These are phyloP conservation scores for Rheum nobile DNA, from an alignment of 148 eudicot genomes.

Conservation along the genomic window DNA sequence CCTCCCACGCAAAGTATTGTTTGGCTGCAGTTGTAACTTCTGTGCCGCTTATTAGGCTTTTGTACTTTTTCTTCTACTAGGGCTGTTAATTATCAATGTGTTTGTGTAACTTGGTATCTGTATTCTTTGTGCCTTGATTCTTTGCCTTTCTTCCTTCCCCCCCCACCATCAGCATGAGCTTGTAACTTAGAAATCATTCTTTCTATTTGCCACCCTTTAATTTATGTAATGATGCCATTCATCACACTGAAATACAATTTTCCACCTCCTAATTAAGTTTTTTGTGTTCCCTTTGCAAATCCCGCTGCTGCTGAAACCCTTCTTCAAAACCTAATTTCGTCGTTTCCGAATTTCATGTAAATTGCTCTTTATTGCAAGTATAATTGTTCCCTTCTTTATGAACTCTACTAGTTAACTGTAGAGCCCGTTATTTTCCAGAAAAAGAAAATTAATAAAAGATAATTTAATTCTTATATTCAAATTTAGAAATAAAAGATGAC, in stretches of 20 bases:
- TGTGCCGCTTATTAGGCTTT: conserved; percentile 5
- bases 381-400: no score
- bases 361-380: no score
- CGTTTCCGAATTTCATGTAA: no score
- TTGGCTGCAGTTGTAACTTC: background rate
- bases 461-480: no score
- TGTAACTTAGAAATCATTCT: conserved; percentile 8
- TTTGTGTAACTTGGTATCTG: conserved; percentile 8
- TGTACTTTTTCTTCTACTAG: background rate
- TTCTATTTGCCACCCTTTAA: conserved; percentile 1
- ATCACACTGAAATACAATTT: conserved; percentile 5
- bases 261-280: background rate
- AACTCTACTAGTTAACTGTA: no score
- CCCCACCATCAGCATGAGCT: background rate
- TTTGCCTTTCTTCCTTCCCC: background rate
- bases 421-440: no score
- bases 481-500: no score
- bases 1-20: background rate
- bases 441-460: no score
- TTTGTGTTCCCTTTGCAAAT: background rate
- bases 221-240: conserved; percentile 9
- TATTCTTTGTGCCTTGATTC: conserved; percentile 6
- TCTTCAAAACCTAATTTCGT: no score
- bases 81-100: background rate
- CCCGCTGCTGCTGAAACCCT: no score